Evolutionary conservation across 2,329 filamentous ascomycete genomes (phyloP), one percentile per base, ranked within the genome.

Genomic region (Fusarium praegraminearum): DNA sequence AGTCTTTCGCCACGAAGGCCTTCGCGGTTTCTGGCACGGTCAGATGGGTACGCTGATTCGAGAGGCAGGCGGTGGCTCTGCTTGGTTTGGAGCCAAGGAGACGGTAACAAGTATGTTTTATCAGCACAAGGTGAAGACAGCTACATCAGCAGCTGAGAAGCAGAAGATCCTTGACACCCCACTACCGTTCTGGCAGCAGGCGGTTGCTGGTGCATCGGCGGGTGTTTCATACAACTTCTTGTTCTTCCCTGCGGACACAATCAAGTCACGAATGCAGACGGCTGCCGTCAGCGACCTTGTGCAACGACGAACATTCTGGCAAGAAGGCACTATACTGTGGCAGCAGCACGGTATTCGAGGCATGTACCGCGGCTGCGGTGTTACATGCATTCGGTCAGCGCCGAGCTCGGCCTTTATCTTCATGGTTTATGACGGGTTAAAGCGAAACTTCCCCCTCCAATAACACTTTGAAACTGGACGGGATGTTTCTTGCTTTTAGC

Each of bases 401-500:
- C 96, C 96, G 4, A 98, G 94, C 79, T 98, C 94, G n/a, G 96
- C 96, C 10, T 94, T 98, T 76, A 99, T 99, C 65, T 99, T 99
- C 76, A 94, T 96, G 66, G 90, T 98, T 65, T 98, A 94, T 78
- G 96, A 98, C 80, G 91, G 90, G 16, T 80, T 99, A 79, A 94
- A 94, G 82, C 86, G 84, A 68, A 83, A 89, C 72, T 86, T 96
- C 75, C 84, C 87, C 35, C 73, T 87, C 70, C 79, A 81, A 57
- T 70, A 35, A 50, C 11, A 20, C 18, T 16, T 20, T 18, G 10
- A 8, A 16, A 28, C 11, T n/a, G 7, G 22, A 0, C 13, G 36
- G n/a, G 22, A 20, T 38, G n/a, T 32, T 35, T 50, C 54, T 38
- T 45, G 15, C 41, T 49, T 36, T 15, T 41, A 24, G 18, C 22